These are phyloP conservation scores for Tympanopsis confertula DNA, from an alignment of 2,329 filamentous ascomycete species.

Conservation along the genomic window DNA sequence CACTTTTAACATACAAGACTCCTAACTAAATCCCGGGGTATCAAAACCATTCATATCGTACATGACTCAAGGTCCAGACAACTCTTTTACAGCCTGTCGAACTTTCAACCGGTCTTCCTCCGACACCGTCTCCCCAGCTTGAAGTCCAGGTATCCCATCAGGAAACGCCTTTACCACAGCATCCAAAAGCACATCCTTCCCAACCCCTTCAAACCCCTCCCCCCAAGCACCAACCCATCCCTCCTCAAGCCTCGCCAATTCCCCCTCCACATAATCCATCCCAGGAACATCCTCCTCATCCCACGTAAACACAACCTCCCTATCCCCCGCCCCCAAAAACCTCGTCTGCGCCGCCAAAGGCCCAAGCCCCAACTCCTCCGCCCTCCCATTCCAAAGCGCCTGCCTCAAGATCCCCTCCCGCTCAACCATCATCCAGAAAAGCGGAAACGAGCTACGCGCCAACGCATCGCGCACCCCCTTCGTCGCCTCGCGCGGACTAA, in stretches of 20 bases:
- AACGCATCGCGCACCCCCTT: constrained; percentile 1
- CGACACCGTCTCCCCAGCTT: neutral
- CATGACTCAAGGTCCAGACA: too few relatives aligned
- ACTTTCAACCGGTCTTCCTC: neutral
- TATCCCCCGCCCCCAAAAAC: neutral
- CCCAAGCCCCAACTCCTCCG: neutral
- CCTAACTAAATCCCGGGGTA: too few relatives aligned
- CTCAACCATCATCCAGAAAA: constrained; percentile 1
- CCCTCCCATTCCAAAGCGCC: neutral
- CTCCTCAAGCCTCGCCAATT: neutral
- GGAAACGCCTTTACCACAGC: neutral
- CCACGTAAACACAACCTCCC: neutral
- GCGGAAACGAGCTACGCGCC: neutral
- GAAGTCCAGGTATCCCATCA: neutral
- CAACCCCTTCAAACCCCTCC: neutral
- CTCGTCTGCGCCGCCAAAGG: neutral
- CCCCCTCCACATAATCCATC: neutral
- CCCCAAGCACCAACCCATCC: neutral
- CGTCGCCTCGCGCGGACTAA: neutral
- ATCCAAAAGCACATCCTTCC: neutral
- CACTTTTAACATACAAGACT: too few relatives aligned
- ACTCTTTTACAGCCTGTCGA: too few relatives aligned
- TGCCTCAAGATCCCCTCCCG: neutral
- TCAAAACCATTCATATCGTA: too few relatives aligned
- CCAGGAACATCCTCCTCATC: neutral